These are phyloP conservation scores for Hypocreales sp. DNA, from an alignment of 2,329 filamentous ascomycete species.

Conservation along the genomic window DNA sequence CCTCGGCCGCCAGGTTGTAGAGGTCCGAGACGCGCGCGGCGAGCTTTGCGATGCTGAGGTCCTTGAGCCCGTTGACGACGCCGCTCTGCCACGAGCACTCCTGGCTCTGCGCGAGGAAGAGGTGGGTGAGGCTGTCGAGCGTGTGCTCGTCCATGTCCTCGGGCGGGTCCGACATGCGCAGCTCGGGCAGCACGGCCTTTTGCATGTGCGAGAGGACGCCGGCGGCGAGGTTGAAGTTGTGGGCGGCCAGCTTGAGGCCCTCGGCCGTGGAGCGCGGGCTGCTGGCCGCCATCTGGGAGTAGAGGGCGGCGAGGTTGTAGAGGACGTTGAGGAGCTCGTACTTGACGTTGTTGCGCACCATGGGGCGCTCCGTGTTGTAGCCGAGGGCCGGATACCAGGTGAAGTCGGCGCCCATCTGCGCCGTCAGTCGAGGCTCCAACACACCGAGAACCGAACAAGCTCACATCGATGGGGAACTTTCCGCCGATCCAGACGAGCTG, in stretches of 20 bases:
- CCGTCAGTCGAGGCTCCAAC: no score
- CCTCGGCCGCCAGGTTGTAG: conserved; percentile 72
- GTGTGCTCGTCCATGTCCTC: conserved; percentile 93
- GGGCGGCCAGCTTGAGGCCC: conserved; percentile 74
- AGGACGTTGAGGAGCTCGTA: conserved; percentile 86
- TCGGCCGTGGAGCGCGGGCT: conserved; percentile 65
- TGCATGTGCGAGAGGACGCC: conserved; percentile 72
- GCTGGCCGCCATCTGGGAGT: conserved; percentile 77
- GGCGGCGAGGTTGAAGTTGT: conserved; percentile 78
- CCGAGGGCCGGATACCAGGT: conserved; percentile 91
- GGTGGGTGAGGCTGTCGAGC: conserved; percentile 64
- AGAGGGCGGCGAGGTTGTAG: conserved; percentile 85
- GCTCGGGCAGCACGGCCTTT: conserved; percentile 60
- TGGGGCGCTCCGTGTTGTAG: conserved; percentile 67
- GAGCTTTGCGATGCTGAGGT: conserved; percentile 79
- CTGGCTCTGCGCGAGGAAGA: conserved; percentile 84
- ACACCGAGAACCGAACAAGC: no score
- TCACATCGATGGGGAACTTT: conserved; percentile 89
- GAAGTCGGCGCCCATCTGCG: conserved; percentile 80
- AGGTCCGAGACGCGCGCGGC: conserved; percentile 82
- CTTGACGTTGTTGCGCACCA: conserved; percentile 49
- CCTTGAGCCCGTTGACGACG: conserved; percentile 84
- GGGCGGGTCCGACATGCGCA: conserved; percentile 66
- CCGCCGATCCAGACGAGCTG: conserved; percentile 87
- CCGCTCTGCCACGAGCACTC: conserved; percentile 98